Percentiles rank a stretch among this genome's conserved stretches.
Conservation (phyloP, 345 rosid species). For the Citrus maxima region DNA sequence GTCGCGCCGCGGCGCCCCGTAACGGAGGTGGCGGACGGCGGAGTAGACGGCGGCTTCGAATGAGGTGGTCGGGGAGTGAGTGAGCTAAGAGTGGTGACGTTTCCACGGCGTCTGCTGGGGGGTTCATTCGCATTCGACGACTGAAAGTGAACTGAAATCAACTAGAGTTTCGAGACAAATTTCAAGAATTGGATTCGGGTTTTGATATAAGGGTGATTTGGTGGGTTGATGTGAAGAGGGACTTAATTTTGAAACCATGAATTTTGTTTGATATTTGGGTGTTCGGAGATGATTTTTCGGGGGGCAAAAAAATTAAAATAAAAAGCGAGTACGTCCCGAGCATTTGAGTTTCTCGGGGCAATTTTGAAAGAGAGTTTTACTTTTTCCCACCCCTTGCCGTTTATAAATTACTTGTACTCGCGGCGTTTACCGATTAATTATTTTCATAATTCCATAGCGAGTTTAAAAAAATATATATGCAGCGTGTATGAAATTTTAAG, state of each 20-base stretch:
- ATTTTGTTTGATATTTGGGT: neutral
- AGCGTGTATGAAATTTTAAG: too few relatives aligned
- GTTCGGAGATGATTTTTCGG: neutral
- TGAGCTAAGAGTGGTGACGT: constrained; percentile 43
- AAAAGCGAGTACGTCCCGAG: neutral
- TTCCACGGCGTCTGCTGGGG: constrained; percentile 35
- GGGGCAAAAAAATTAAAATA: neutral
- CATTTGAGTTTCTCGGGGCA: neutral
- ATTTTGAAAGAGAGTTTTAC: neutral
- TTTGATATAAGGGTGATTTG: neutral
- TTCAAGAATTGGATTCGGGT: neutral
- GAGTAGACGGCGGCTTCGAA: constrained; percentile 54
- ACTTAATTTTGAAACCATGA: neutral
- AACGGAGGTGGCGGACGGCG: constrained; percentile 56
- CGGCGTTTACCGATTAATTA: neutral
- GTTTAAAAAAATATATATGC: too few relatives aligned
- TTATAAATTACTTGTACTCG: neutral
- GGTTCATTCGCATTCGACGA: constrained; percentile 26
- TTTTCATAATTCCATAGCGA: too few relatives aligned
- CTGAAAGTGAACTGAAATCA: neutral
- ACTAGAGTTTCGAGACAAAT: neutral
- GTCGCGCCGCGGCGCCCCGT: constrained; percentile 59
- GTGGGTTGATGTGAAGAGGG: constrained; percentile 17
- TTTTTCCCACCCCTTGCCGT: neutral
- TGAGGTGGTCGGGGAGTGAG: constrained; percentile 42